Conservation (phyloP, 371 early-diverging fungal species). For the Haplosporangium sp. region DNA sequence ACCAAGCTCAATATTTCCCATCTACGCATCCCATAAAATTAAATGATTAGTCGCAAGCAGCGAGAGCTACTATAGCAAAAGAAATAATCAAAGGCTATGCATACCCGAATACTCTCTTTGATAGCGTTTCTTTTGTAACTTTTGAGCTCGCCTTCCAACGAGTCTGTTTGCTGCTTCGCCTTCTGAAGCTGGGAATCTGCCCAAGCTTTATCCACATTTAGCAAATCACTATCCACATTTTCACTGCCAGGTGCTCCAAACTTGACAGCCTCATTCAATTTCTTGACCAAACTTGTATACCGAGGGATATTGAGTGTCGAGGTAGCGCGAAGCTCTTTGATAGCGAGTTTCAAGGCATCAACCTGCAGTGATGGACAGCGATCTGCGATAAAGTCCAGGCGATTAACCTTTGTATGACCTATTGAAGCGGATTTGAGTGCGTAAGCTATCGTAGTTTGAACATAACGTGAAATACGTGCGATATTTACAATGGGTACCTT, state of each 20-base stretch:
- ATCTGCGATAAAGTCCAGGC: conserved; percentile 82
- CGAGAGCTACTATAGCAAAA: neutral
- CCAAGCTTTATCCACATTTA: conserved; percentile 69
- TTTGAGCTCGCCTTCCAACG: conserved; percentile 80
- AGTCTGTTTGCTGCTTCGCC: conserved; percentile 65
- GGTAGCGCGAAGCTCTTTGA: conserved; percentile 65
- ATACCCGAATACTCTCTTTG: conserved; percentile 88
- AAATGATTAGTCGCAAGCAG: neutral
- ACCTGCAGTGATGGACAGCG: conserved; percentile 75
- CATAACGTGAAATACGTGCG: neutral
- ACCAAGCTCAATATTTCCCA: conserved; percentile 81
- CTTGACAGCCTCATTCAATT: conserved; percentile 64
- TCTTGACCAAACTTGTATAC: conserved; percentile 62
- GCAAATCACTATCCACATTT: conserved; percentile 28
- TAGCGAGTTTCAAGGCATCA: conserved; percentile 74
- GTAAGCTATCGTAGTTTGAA: neutral
- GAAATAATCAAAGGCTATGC: conserved; percentile 11
- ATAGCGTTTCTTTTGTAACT: conserved; percentile 75
- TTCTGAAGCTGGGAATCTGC: conserved; percentile 62
- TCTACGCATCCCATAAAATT: conserved; percentile 55
- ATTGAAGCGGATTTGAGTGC: neutral
- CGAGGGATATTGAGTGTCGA: conserved; percentile 63
- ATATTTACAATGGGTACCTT: conserved; percentile 58
- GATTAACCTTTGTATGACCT: conserved; percentile 78
- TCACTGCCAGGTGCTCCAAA: conserved; percentile 42